Evolutionary conservation across 768 basidiomycete genomes (phyloP), one percentile per base, ranked within the genome.

Genomic region (Collybiopsis confluens): DNA sequence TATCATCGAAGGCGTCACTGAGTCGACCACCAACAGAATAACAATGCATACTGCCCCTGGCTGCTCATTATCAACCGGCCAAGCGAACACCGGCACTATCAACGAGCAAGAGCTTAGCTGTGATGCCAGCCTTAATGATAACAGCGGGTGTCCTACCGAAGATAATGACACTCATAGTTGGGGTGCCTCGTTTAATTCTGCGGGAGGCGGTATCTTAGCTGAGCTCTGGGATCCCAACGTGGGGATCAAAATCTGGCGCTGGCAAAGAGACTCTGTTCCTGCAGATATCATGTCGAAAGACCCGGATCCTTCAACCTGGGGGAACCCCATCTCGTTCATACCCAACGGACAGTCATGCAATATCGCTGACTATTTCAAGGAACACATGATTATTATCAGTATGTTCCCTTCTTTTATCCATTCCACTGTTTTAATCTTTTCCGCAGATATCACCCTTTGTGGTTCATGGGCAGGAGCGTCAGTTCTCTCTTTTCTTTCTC

Each of bases 1-100:
- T 56, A 75, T 82, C 41, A 59, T 82, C 18, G 82, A 83, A 55
- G 75, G 77, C 8, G 78, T 83, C 46, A 80, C 83, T 59, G 55
- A 68, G 24, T 71, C 73, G 52, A 50, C 52, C 0, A 59, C 37
- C 30, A 83, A 82, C 58, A 77, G 78, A 49, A 70, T 74, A 63
- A 77, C 80, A 1, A 66, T 81, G 5, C 80, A 81, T 57, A 75
- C 63, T 35, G 63, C 62, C 51, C 66, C 62, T 16, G 59, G 60
- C 23, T 59, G 62, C 33, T 36, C 54, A 5, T 62, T 84, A 36
- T 54, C 75, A 21, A 66, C 68, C 24, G 37, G 38, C 1, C 21
- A 45, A 21, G 46, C 20, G n/a, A 59, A 63, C 52, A 59, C 59
- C 15, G 69, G 70, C 18, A 45, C 46, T 0, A 23, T 55, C 16